phyloP scores from a whole-genome alignment of 495 filamentous ascomycete genomes.

The Rhizodiscina lignyota region DNA sequence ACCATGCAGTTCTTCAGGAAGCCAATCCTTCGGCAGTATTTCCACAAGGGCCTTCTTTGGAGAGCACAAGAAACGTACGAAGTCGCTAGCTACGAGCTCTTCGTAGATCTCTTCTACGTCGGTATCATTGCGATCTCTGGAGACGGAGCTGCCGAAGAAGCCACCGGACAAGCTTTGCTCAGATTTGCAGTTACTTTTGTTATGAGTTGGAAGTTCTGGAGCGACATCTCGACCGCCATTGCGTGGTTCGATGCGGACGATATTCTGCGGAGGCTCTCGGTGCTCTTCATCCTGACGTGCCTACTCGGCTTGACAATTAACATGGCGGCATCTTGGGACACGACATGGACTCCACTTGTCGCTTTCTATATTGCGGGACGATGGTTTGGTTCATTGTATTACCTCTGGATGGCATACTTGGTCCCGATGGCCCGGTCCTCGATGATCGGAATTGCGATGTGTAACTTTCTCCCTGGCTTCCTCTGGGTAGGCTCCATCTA shows the following conservation, averaged over 20 bases:
- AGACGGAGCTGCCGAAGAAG: conserved; percentile 33
- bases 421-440: conserved; percentile 36
- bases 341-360: conserved; percentile 34
- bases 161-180: conserved; percentile 30
- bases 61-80: conserved; percentile 32
- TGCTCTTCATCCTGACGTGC: conserved; percentile 37
- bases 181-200: conserved; percentile 37
- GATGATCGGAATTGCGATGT: conserved; percentile 29
- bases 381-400: conserved; percentile 30
- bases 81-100: conserved; percentile 41
- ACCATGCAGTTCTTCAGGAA: conserved; percentile 35
- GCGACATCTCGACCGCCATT: conserved; percentile 31
- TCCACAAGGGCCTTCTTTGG: conserved; percentile 44
- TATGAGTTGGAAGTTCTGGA: conserved; percentile 44
- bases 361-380: conserved; percentile 38
- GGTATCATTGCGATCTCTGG: conserved; percentile 45
- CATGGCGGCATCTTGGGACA: conserved; percentile 31
- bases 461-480: conserved; percentile 22
- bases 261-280: conserved; percentile 32
- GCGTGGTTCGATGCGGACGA: conserved; percentile 44
- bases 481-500: conserved; percentile 39
- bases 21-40: conserved; percentile 42
- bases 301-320: conserved; percentile 41
- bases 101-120: conserved; percentile 35
- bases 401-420: conserved; percentile 23